Conservation (phyloP, 345 rosid species). For the Clarkia xantiana region DNA sequence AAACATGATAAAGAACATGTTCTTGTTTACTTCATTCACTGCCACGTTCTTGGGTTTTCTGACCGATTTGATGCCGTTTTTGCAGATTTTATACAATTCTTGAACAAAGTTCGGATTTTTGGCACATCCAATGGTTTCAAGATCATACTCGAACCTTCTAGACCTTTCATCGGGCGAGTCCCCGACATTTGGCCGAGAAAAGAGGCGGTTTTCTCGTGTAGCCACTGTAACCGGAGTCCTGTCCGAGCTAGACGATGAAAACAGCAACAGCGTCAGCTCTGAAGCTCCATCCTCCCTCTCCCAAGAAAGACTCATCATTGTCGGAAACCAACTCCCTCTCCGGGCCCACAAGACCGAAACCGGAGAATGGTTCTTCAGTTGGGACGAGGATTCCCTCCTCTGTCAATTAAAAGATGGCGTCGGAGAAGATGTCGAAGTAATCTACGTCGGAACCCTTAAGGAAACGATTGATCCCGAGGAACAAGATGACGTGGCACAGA, state of each 20-base stretch:
- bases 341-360: slow-evolving; percentile 38
- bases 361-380: slow-evolving; percentile 49
- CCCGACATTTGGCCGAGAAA: slow-evolving; percentile 43
- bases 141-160: slow-evolving; percentile 85
- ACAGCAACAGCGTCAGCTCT: slow-evolving; percentile 55
- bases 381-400: slow-evolving; percentile 95
- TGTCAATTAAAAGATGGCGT: slow-evolving; percentile 87
- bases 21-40: too few species aligned
- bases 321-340: slow-evolving; percentile 89
- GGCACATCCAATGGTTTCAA: slow-evolving; percentile 43
- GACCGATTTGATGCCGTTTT: slow-evolving; percentile 6
- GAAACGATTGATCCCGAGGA: slow-evolving; percentile 45
- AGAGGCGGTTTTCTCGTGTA: slow-evolving; percentile 72
- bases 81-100: slow-evolving; percentile 4
- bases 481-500: slow-evolving; percentile 83
- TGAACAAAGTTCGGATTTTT: slow-evolving; percentile 3
- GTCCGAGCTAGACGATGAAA: slow-evolving; percentile 72
- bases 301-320: slow-evolving; percentile 74
- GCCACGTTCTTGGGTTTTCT: too few species aligned
- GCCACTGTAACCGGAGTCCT: slow-evolving; percentile 76
- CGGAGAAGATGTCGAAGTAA: slow-evolving; percentile 74
- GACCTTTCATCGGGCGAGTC: slow-evolving; percentile 73
- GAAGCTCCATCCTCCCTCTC: slow-evolving; percentile 75
- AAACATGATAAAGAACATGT: too few species aligned
- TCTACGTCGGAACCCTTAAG: slow-evolving; percentile 79